phyloP scores from a whole-genome alignment of 345 rosid genomes.

The Eutrema heterophyllum region DNA sequence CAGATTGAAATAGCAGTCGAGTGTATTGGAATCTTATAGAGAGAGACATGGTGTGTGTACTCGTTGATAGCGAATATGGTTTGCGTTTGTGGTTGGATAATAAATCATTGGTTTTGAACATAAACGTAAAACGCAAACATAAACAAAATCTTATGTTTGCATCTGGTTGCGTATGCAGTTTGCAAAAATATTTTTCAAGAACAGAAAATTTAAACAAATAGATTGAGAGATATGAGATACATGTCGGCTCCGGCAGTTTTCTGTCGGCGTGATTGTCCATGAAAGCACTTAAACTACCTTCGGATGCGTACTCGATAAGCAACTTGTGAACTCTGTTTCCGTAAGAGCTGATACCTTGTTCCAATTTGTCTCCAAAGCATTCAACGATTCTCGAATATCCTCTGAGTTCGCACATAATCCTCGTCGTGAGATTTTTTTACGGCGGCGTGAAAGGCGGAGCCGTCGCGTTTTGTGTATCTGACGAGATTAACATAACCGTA shows the following conservation, averaged over 20 bases:
- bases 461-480: neutral
- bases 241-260: neutral
- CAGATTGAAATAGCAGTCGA: conserved; percentile 9
- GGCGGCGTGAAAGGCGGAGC: neutral
- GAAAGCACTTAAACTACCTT: too few relatives aligned
- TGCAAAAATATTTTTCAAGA: neutral
- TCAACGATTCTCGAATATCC: neutral
- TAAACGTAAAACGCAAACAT: neutral
- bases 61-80: neutral
- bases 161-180: neutral
- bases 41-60: neutral
- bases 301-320: neutral
- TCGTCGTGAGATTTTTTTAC: neutral
- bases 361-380: neutral
- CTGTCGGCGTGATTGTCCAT: neutral
- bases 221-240: too few relatives aligned
- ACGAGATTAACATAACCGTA: neutral
- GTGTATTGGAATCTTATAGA: neutral
- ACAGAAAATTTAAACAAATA: too few relatives aligned
- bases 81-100: neutral
- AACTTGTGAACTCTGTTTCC: neutral
- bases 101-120: neutral
- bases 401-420: neutral
- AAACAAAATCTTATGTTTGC: neutral
- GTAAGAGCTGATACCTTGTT: neutral